Base-by-base conservation (phyloP, 768 basidiomycete species). In the Mycena crocata region DNA sequence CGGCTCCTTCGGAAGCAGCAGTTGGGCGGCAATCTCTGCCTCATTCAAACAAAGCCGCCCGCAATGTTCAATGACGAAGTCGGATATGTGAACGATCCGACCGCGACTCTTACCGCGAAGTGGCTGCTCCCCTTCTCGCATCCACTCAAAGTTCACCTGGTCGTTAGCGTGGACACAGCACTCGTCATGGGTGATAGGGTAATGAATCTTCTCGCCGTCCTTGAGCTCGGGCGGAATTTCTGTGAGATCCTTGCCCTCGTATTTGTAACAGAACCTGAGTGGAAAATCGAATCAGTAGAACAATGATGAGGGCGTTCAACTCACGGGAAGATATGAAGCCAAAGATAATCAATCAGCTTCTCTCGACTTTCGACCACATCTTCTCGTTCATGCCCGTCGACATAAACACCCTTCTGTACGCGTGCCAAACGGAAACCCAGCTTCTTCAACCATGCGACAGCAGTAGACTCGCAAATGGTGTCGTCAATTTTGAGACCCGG, bases 121-220 rank as follows among this genome's bases (percentile, higher is more conserved):
- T 1, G 34, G 32, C 23, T 59, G 62, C 28, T 64, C 46, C 2
- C 54, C 54, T 28, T 56, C 62, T 1, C 46, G 21, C 23, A 40
- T 26, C 62, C 62, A 64, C 15, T 50, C 55, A 40, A 64, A 57
- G 26, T 57, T 49, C 0, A 23, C 34, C 30, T 57, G 39, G n/a
- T 64, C 62, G 17, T 54, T 54, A 1, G 62, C 62, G 23, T 64
- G 54, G 1, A 64, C 62, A n/a, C 37, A 48, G 35, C 46, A 56
- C 23, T 64, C 62, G 40, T 64, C 54, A 35, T 64, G 54, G 1
- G 46, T 6, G 8, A 64, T 57, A 1, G 34, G 34, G 28, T 56
- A 64, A 35, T 64, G 54, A 24, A 64, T 64, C n/a, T 56, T 64
- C 26, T 64, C 62, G 1, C 54, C 62, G 10, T 7, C 9, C 26